Conservation (phyloP, 208 protist genomes). For the Kentomonas sorsogonicus region DNA sequence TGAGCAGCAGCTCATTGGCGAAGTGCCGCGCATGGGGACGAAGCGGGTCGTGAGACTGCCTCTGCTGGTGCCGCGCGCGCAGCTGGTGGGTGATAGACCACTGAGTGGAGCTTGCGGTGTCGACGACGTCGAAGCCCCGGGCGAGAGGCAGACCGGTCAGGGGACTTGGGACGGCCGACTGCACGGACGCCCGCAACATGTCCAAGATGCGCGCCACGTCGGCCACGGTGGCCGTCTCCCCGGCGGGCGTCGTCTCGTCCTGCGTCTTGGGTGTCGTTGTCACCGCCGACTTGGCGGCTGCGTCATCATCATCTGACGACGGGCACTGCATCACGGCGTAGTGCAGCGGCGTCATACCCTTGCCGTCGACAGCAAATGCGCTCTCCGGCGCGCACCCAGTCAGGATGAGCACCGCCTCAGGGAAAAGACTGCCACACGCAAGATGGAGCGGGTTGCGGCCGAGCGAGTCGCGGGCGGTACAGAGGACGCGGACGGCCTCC, state of each 20-base stretch:
- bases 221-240: too few relatives aligned
- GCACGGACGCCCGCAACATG: too few relatives aligned
- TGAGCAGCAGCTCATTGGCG: not conserved
- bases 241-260: too few relatives aligned
- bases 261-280: not conserved
- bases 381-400: slow-evolving; percentile 15
- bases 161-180: too few relatives aligned
- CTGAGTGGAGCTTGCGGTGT: too few relatives aligned
- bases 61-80: too few relatives aligned
- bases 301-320: not conserved
- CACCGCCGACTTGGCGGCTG: not conserved
- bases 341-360: slow-evolving; percentile 58
- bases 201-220: too few relatives aligned
- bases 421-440: slow-evolving; percentile 44
- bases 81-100: too few relatives aligned
- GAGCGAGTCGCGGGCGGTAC: slow-evolving; percentile 25
- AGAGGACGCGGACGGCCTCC: slow-evolving; percentile 12
- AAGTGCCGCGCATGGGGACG: too few relatives aligned
- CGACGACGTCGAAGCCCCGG: too few relatives aligned
- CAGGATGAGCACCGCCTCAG: slow-evolving; percentile 31
- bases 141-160: too few relatives aligned
- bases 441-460: slow-evolving; percentile 57
- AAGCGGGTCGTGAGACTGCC: too few relatives aligned
- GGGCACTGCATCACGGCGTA: slow-evolving; percentile 22
- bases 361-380: slow-evolving; percentile 33